These are phyloP conservation scores for Solanum sejunctum DNA, from an alignment of 257 asterid genomes.

Conservation along the genomic window DNA sequence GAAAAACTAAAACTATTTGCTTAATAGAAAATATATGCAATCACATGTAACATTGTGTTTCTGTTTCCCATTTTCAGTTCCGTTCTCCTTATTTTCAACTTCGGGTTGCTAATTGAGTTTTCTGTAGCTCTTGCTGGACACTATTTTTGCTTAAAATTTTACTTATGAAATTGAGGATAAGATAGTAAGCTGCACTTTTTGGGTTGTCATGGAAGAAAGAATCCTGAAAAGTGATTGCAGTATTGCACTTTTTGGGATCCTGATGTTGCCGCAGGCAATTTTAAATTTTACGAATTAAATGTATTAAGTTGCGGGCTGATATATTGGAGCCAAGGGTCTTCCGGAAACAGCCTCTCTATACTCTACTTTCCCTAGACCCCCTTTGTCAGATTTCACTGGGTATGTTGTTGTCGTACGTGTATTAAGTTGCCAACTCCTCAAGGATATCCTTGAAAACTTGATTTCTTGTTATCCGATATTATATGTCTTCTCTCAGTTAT, in stretches of 20 bases:
- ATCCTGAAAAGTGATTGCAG: background rate
- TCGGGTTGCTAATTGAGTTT: background rate
- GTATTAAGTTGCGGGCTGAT: background rate
- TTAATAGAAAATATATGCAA: background rate
- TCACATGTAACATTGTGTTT: background rate
- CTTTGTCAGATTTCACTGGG: too few relatives aligned
- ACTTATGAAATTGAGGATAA: background rate
- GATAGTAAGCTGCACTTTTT: background rate
- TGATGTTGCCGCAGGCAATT: background rate
- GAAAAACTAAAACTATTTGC: background rate
- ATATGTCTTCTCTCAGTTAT: background rate
- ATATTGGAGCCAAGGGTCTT: too few relatives aligned
- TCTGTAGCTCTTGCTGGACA: background rate
- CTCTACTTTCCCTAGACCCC: too few relatives aligned
- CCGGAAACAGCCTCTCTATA: too few relatives aligned
- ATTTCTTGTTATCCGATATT: background rate
- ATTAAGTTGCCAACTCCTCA: background rate
- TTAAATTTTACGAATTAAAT: background rate
- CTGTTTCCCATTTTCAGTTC: background rate
- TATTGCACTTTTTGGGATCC: background rate
- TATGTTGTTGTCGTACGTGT: background rate
- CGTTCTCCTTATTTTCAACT: background rate
- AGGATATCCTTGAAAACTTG: background rate
- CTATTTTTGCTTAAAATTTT: background rate
- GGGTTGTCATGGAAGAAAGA: background rate